A percentile compares a stretch with the other conserved stretches of the same genome.
Evolutionary conservation across 2,329 filamentous ascomycete genomes (phyloP).

Genomic region (Fusarium humuli): DNA sequence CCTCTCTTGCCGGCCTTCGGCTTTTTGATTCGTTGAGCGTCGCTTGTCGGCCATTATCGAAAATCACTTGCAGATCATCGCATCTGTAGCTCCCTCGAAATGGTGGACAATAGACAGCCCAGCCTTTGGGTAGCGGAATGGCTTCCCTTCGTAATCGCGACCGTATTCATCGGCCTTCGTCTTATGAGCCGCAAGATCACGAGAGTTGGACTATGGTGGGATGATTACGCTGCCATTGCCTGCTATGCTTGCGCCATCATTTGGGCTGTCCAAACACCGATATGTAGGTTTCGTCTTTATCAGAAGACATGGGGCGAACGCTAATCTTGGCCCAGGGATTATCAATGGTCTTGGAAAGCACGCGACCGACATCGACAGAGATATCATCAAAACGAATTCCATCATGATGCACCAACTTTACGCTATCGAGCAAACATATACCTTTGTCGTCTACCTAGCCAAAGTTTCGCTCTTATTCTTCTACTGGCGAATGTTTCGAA

Average conservation of each 20-base stretch:
- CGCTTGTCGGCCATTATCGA: too few relatives aligned
- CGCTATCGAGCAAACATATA: background rate
- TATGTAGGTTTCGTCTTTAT: background rate
- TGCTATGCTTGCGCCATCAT: background rate
- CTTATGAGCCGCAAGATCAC: background rate
- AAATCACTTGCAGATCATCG: too few relatives aligned
- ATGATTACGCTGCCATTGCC: background rate
- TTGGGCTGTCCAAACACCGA: background rate
- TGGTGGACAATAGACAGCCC: background rate
- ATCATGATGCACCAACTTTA: background rate
- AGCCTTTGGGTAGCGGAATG: background rate
- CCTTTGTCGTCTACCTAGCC: background rate
- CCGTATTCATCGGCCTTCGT: background rate
- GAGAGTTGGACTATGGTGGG: background rate
- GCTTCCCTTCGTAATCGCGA: background rate
- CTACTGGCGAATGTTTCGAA: background rate
- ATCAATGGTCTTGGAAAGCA: background rate
- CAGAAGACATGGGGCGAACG: too few relatives aligned
- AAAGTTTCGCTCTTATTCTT: background rate
- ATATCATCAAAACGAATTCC: rapidly evolving
- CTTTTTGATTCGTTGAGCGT: too few relatives aligned
- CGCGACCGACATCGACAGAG: background rate
- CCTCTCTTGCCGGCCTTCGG: background rate
- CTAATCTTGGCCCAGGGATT: background rate
- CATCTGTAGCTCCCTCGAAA: background rate